These are phyloP conservation scores for Neurospora sp. DNA, from an alignment of 2,329 filamentous ascomycete genomes.

Conservation along the genomic window DNA sequence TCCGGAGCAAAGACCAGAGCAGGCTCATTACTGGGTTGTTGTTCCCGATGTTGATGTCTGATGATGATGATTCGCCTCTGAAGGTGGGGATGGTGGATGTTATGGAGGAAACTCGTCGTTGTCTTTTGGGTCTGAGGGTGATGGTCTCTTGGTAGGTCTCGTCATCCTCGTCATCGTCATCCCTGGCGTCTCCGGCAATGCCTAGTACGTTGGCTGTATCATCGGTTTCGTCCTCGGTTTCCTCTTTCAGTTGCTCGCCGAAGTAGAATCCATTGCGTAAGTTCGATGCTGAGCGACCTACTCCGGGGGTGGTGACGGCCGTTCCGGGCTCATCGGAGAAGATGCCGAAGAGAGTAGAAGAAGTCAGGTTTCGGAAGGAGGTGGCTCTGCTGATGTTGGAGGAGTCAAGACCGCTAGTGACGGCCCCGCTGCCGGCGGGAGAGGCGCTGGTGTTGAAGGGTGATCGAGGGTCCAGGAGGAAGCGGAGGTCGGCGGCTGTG, in stretches of 20 bases:
- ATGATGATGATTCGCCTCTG: not conserved
- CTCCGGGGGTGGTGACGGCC: slow-evolving; percentile 44
- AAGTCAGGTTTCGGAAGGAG: slow-evolving; percentile 77
- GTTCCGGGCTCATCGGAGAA: slow-evolving; percentile 42
- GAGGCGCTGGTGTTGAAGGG: slow-evolving; percentile 15
- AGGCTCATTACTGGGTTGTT: slow-evolving; percentile 45
- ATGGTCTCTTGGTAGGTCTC: not conserved
- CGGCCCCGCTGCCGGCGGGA: not conserved
- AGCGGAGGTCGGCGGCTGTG: slow-evolving; percentile 34
- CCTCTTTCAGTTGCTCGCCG: not conserved
- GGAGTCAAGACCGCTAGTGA: slow-evolving; percentile 18
- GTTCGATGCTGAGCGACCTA: slow-evolving; percentile 26
- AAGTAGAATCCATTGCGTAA: not conserved
- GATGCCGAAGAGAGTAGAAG: slow-evolving; percentile 84
- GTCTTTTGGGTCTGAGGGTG: not conserved
- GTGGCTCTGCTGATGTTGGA: slow-evolving; percentile 54
- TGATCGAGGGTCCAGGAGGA: slow-evolving; percentile 23
- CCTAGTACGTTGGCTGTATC: slow-evolving; percentile 14
- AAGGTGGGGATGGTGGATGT: not conserved
- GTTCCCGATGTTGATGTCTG: slow-evolving; percentile 21
- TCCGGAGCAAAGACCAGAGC: slow-evolving; percentile 48
- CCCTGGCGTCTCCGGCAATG: slow-evolving; percentile 1
- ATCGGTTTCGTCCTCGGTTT: slow-evolving; percentile 11
- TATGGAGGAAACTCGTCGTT: not conserved
- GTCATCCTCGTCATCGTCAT: slow-evolving; percentile 1